phyloP scores from a whole-genome alignment of 768 basidiomycete genomes.

The Panaeolus cyanescens region DNA sequence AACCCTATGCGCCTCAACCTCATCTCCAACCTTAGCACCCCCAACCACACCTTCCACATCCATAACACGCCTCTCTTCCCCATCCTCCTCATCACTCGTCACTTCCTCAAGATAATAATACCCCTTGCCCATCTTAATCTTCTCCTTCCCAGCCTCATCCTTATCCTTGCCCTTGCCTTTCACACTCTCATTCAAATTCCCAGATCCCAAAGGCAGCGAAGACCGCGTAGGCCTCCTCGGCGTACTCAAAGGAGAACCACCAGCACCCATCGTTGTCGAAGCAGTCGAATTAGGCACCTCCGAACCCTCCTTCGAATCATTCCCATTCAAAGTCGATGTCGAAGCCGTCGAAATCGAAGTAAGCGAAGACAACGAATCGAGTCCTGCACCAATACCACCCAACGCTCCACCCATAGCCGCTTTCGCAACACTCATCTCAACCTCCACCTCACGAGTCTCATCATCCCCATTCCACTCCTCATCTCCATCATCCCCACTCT shows the following conservation, averaged over 20 bases:
- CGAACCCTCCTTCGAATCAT: not conserved
- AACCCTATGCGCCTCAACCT: slow-evolving; percentile 1
- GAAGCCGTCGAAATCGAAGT: not conserved
- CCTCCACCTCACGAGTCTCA: not conserved
- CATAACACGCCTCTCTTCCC: too few relatives aligned
- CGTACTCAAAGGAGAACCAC: not conserved
- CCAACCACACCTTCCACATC: slow-evolving; percentile 9
- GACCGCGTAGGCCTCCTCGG: slow-evolving; percentile 4
- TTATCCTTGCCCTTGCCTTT: not conserved
- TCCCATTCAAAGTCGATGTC: not conserved
- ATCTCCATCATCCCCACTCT: not conserved
- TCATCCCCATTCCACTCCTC: slow-evolving; percentile 8
- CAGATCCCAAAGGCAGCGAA: not conserved
- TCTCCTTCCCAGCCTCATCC: slow-evolving; percentile 11
- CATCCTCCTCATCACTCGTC: slow-evolving; percentile 22
- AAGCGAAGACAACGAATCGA: not conserved
- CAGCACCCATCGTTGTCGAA: not conserved
- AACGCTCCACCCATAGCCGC: not conserved
- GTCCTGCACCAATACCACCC: not conserved
- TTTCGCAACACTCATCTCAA: not conserved
- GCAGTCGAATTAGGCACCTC: not conserved
- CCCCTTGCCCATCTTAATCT: slow-evolving; percentile 24
- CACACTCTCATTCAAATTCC: not conserved
- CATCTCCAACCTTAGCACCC: slow-evolving; percentile 13
- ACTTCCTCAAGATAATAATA: slow-evolving; percentile 27